Percentiles rank a stretch among this genome's conserved stretches.
Evolutionary conservation across 1,284 basidiomycete species (phyloP).

Genomic region (Marasmius oreades): DNA sequence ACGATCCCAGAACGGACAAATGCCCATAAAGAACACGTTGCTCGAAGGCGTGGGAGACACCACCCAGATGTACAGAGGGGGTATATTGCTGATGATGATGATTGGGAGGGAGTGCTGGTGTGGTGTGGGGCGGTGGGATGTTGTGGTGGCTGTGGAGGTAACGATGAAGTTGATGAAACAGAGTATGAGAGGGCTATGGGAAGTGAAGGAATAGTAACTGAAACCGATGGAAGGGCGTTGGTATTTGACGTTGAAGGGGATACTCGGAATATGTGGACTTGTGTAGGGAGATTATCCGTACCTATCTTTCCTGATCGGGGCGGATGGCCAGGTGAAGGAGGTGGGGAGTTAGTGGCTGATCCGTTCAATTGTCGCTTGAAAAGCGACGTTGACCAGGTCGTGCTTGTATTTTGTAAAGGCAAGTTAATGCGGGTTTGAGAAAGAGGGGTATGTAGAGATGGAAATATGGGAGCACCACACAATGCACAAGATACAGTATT

Average conservation of each 20-base stretch:
- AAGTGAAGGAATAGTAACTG: slow-evolving; percentile 17
- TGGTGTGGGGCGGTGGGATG: slow-evolving; percentile 16
- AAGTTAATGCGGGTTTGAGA: slow-evolving; percentile 18
- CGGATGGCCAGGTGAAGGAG: slow-evolving; percentile 24
- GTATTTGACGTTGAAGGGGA: slow-evolving; percentile 26
- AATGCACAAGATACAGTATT: slow-evolving; percentile 60
- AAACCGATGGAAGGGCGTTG: slow-evolving; percentile 24
- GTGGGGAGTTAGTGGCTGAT: slow-evolving; percentile 17
- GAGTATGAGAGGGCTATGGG: slow-evolving; percentile 15
- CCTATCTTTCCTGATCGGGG: slow-evolving; percentile 10
- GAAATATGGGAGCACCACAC: slow-evolving; percentile 64
- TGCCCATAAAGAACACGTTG: slow-evolving; percentile 90
- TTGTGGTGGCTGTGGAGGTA: slow-evolving; percentile 24
- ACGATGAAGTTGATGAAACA: slow-evolving; percentile 13
- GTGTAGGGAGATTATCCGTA: slow-evolving; percentile 30
- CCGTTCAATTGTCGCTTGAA: slow-evolving; percentile 45
- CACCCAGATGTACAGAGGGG: slow-evolving; percentile 76
- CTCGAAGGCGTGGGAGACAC: slow-evolving; percentile 75
- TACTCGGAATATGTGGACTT: slow-evolving; percentile 63
- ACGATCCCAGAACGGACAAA: slow-evolving; percentile 82
- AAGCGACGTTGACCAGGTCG: slow-evolving; percentile 51
- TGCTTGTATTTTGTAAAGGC: slow-evolving; percentile 25
- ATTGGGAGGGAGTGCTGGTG: slow-evolving; percentile 15
- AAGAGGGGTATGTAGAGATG: slow-evolving; percentile 26
- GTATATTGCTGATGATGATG: slow-evolving; percentile 43